Base-by-base conservation (phyloP, 176 grass and related monocot genomes). In the Themeda triandra region DNA sequence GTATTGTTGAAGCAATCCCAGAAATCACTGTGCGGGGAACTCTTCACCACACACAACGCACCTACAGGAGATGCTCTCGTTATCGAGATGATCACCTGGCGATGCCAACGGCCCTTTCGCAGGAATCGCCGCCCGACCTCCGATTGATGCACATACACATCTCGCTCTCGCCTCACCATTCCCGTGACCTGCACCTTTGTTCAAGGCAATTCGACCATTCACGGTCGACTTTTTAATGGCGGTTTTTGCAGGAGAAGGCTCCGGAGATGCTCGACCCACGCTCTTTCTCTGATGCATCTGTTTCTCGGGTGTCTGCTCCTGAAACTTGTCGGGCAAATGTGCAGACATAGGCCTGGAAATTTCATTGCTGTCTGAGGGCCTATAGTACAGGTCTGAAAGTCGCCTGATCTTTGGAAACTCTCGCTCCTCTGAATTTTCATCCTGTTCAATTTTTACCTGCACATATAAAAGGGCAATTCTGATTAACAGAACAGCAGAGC, bases 341-440 rank as follows among this genome's bases (percentile, higher is more conserved):
- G 67, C 14, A 32, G 65, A 8, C 25, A 4, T 23, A 66, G 77
- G n/a, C 48, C n/a, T 19, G 53, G 51, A 40, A 81, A 77, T n/a
- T 70, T 70, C 30, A 11, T 49, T 72, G 27, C 31, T 59, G 33
- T 45, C 83, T 24, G 46, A 42, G 44, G 48, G 80, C 18, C 40
- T 63, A 89, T 6, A 6, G 67, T 86, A 65, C 37, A 80, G 62
- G 23, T 85, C 79, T 13, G 77, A 75, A 64, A 83, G 68, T n/a
- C 39, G 53, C 75, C 49, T 83, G 76, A 49, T 77, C 65, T 84
- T 89, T 8, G 51, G 67, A 64, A 75, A 32, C 59, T 71, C 23
- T 54, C 66, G 80, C 66, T 89, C 83, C 45, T 88, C 88, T 8
- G 83, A 83, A 13, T 27, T 86, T 48, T 79, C 84, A 40, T 71